Base-by-base conservation (phyloP, 1,284 basidiomycete species). In the Afroboletus lepidellus region DNA sequence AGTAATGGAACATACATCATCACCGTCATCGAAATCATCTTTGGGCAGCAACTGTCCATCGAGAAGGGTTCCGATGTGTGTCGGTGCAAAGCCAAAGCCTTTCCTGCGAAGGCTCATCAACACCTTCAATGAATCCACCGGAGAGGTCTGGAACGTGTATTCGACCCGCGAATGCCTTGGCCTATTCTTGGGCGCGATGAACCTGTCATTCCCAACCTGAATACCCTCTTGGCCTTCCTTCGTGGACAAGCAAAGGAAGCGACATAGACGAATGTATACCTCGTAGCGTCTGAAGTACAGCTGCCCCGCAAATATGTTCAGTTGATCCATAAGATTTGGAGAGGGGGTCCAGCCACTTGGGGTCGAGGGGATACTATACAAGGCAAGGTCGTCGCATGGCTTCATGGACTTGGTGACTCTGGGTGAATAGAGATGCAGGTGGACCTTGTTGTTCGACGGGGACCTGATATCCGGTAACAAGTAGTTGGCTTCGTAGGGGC, bases 1-100 rank as follows among this genome's bases (percentile, higher is more conserved):
- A 2, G 7, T 2, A 37, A 46, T 0, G 9, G 15, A 15, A 50
- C 56, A 4, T 15, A 61, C 50, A 16, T 60, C 25, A 16, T 53
- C 49, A 30, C n/a, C 0, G 1, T n/a, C 39, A 12, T 37, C 36
- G 12, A 37, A 69, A 42, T 74, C 69, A 11, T 64, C 58, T 21
- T 59, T 37, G 0, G 48, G 55, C 24, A 78, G 59, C 1, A 57
- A 23, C 13, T 57, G 61, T 12, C 67, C 72, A 30, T 69, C 60
- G 29, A 80, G 44, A 25, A 80, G 58, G 37, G 69, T 70, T 6
- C 78, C 78, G 53, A 79, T 56, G 51, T 78, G 75, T 0, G 77
- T 76, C 18, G 54, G 46, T 5, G 50, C 41, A 53, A 69, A 77
- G 1, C 63, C 56, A 60, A 69, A 64, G 2, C 76, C 77, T 47